A percentile compares a stretch with the other conserved stretches of the same genome.
phyloP scores from a whole-genome alignment of 305 asterid genomes.

The Fraxinus paxiana region DNA sequence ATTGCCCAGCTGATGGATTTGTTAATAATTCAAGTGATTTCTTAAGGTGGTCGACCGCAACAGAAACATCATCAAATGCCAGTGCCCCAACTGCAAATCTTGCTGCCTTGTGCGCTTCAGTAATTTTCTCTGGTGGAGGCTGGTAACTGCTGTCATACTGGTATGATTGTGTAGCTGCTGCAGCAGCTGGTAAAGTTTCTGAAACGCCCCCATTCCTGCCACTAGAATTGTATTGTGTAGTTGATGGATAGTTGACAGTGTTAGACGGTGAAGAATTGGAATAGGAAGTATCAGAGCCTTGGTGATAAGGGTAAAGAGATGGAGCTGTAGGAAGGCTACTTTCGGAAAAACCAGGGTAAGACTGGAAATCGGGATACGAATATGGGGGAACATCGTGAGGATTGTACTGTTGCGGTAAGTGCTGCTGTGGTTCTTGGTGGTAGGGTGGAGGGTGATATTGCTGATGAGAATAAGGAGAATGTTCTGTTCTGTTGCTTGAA shows the following conservation, averaged over 20 bases:
- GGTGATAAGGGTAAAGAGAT: slow-evolving; percentile 58
- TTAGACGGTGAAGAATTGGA: slow-evolving; percentile 41
- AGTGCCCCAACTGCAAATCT: slow-evolving; percentile 91
- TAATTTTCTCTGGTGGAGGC: slow-evolving; percentile 75
- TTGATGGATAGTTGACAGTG: slow-evolving; percentile 34
- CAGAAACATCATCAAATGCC: slow-evolving; percentile 76
- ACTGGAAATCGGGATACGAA: slow-evolving; percentile 60
- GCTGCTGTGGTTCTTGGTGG: slow-evolving; percentile 51
- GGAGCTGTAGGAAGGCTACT: slow-evolving; percentile 66
- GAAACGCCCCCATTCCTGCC: slow-evolving; percentile 42
- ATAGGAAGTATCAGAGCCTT: slow-evolving; percentile 55
- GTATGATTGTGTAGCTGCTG: slow-evolving; percentile 33
- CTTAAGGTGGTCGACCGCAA: slow-evolving; percentile 68
- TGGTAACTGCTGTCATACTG: slow-evolving; percentile 64
- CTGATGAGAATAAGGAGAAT: slow-evolving; percentile 40
- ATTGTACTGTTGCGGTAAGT: slow-evolving; percentile 54
- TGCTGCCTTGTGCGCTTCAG: slow-evolving; percentile 95
- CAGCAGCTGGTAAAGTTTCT: slow-evolving; percentile 37
- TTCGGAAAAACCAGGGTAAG: slow-evolving; percentile 74
- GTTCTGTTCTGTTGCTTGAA: slow-evolving; percentile 31
- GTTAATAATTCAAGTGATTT: slow-evolving; percentile 78
- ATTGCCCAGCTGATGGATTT: slow-evolving; percentile 57
- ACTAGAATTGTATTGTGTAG: slow-evolving; percentile 36
- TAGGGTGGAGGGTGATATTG: slow-evolving; percentile 51
- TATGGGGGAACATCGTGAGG: slow-evolving; percentile 44